Base-by-base conservation (phyloP, 2,329 filamentous ascomycete species). In the Seiridium unicorne region DNA sequence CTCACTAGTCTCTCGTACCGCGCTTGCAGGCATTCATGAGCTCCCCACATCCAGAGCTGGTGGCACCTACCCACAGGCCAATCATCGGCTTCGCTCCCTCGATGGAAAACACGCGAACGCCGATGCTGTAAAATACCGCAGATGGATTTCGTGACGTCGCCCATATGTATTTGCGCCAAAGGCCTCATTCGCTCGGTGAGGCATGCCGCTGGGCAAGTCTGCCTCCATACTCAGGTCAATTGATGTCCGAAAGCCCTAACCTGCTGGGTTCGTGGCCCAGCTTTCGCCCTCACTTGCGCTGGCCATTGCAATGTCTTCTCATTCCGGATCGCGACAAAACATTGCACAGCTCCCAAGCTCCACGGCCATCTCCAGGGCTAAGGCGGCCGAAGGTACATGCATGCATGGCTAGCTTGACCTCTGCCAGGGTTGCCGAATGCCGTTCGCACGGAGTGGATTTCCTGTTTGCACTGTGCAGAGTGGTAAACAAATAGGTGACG, bases 321-420 rank as follows among this genome's bases (percentile, higher is more conserved):
- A 57, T 57, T 18, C 47, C 54, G 31, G 54, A 35, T 31, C 18
- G 26, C 13, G 9, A 55, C 38, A 31, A 32, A 57, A 57, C 32
- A 47, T 48, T 57, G 54, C 35, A 57, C 40, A 57, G 54, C 8
- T 44, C 47, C 53, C 54, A 57, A 57, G 54, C 44, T 57, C 54
- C 54, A 57, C 32, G 54, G 34, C 31, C 42, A 32, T 53, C 40
- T 42, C 36, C 40, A 55, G 32, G 26, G 35, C 47, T 53, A 44
- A 46, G 54, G 34, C 54, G 26, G 34, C 42, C 31, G 42, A 46
- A 57, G 13, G 49, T 35, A 51, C 31, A 44, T 46, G 44, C 54
- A 56, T 46, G 40, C 51, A 55, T 42, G 49, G 49, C 35, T 53
- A 55, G 53, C 53, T 55, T 18, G 38, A 44, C n/a, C 38, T 34